Percentiles rank a stretch among this genome's conserved stretches.
These are phyloP conservation scores for Sporobolomyces phaffii DNA, from an alignment of 768 basidiomycete species.

Conservation along the genomic window DNA sequence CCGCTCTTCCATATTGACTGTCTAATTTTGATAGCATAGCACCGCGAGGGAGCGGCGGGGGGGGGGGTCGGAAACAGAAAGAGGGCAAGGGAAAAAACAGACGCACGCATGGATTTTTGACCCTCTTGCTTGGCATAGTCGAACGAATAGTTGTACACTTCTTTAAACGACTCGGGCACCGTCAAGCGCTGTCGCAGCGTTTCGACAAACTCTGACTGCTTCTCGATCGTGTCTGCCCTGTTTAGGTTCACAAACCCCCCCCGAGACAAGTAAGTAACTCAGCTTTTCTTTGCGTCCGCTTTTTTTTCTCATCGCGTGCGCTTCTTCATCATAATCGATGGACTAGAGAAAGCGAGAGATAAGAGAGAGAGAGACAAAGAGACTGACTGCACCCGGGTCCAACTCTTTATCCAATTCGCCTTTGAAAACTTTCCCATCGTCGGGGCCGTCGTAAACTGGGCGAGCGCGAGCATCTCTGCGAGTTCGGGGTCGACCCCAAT, in stretches of 20 bases:
- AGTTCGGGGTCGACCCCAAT: constrained; percentile 68
- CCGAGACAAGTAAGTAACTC: no score
- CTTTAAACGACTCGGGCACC: constrained; percentile 64
- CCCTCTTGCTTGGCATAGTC: constrained; percentile 69
- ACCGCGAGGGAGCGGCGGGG: no score
- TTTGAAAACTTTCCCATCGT: constrained; percentile 64
- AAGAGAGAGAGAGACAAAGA: not conserved
- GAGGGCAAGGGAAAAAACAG: not conserved
- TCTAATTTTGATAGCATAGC: no score
- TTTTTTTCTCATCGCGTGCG: no score
- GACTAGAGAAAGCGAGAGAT: not conserved
- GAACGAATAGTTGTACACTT: constrained; percentile 75
- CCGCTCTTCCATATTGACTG: no score
- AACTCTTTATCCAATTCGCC: constrained; percentile 71
- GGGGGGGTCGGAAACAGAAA: not conserved
- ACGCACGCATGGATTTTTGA: constrained; percentile 70
- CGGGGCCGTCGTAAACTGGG: constrained; percentile 72
- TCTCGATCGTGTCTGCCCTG: constrained; percentile 62
- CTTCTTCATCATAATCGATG: not conserved
- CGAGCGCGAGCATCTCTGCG: constrained; percentile 72
- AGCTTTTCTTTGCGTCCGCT: no score
- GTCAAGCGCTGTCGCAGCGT: constrained; percentile 59
- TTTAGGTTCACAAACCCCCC: no score
- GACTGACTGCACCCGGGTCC: constrained; percentile 64
- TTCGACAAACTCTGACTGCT: constrained; percentile 58